phyloP scores from a whole-genome alignment of 306 rosid genomes.

The Pterocarpus macrocarpus region DNA sequence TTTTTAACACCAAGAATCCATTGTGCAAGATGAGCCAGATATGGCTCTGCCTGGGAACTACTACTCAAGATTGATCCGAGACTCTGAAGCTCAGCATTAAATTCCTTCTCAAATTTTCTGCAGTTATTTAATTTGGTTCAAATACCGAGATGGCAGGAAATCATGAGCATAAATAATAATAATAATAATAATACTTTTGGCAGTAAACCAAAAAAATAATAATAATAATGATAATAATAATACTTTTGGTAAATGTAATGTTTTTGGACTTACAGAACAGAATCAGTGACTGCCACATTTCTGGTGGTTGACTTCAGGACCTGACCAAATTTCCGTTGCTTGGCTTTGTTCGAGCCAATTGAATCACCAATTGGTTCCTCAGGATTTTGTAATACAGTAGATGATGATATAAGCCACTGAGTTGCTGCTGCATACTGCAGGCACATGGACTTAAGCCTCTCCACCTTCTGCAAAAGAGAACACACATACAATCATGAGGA shows the following conservation, averaged over 20 bases:
- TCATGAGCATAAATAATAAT: not conserved
- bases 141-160: conserved; percentile 3
- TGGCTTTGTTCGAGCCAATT: conserved; percentile 49
- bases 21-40: conserved; percentile 85
- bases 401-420: conserved; percentile 88
- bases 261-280: conserved; percentile 77
- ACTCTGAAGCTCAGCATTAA: conserved; percentile 82
- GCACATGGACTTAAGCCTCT: conserved; percentile 83
- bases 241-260: not conserved
- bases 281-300: conserved; percentile 65
- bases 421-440: conserved; percentile 94
- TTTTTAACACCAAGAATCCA: conserved; percentile 79
- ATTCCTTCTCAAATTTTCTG: conserved; percentile 92
- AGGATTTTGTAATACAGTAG: conserved; percentile 61
- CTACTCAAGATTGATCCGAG: conserved; percentile 82
- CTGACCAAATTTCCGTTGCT: conserved; percentile 64
- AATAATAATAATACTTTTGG: not conserved
- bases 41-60: conserved; percentile 88
- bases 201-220: no score
- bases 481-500: conserved; percentile 26
- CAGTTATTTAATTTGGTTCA: conserved; percentile 45
- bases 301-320: conserved; percentile 67
- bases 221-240: no score
- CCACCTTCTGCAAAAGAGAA: conserved; percentile 81
- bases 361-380: conserved; percentile 61